Percentiles rank a stretch among this genome's conserved stretches.
phyloP scores from a whole-genome alignment of 2,329 filamentous ascomycete genomes.

The Diplodia mutila region DNA sequence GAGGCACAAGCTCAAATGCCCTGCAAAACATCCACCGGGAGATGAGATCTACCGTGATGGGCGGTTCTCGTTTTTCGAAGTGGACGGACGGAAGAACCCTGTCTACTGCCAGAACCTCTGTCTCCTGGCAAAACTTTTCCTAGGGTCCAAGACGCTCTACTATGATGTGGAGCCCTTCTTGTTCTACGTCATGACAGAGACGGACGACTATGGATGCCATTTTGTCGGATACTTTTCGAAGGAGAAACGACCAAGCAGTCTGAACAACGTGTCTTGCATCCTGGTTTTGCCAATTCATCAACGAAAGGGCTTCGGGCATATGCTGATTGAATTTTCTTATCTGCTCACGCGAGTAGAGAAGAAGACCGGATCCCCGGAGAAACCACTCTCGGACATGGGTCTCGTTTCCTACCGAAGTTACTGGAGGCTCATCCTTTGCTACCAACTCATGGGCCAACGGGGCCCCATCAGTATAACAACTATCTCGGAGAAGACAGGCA shows the following conservation, averaged over 20 bases:
- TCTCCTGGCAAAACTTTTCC: constrained; percentile 90
- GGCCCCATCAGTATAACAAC: constrained; percentile 59
- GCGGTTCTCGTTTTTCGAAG: constrained; percentile 93
- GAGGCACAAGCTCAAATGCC: constrained; percentile 94
- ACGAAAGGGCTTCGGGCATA: constrained; percentile 93
- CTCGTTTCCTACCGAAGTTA: constrained; percentile 97
- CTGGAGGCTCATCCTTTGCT: constrained; percentile 88
- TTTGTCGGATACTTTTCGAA: constrained; percentile 99
- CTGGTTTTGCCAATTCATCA: constrained; percentile 95
- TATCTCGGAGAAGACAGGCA: constrained; percentile 87
- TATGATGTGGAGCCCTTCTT: constrained; percentile 97
- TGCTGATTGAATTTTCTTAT: constrained; percentile 98
- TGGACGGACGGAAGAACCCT: constrained; percentile 94
- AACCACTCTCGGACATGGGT: constrained; percentile 97
- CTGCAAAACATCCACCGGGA: constrained; percentile 92
- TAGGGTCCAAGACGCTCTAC: constrained; percentile 98
- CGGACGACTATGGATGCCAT: constrained; percentile 88
- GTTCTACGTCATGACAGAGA: constrained; percentile 96
- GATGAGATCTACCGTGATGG: constrained; percentile 96
- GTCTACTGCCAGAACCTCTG: constrained; percentile 99
- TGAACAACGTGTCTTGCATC: constrained; percentile 98
- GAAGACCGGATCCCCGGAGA: constrained; percentile 95
- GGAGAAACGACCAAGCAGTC: constrained; percentile 90
- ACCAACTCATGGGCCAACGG: constrained; percentile 72
- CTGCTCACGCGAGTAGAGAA: constrained; percentile 89